Conservation (phyloP, 352 stramenopile genomes). For the Globisporangium middletonii region DNA sequence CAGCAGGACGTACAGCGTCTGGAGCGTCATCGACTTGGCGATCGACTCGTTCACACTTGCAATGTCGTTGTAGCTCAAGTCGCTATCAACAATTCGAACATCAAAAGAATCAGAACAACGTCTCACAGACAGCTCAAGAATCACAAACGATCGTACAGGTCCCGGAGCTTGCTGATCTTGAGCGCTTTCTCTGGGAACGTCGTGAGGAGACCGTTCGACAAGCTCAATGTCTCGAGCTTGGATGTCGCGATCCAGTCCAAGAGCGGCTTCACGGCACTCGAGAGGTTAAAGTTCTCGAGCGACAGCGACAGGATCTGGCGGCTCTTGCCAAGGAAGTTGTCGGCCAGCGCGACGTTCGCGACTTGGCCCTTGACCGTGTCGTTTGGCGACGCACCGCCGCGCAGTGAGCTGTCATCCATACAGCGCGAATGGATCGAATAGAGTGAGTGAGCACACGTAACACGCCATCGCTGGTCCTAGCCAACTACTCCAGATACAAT, state of each 20-base stretch:
- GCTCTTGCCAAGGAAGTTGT: not conserved
- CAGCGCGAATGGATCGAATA: not conserved
- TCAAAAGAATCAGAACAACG: not conserved
- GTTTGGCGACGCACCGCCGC: not conserved
- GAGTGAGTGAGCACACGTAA: not conserved
- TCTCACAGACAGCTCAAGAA: not conserved
- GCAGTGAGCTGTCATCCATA: not conserved
- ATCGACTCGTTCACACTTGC: not conserved
- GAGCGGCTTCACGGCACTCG: not conserved
- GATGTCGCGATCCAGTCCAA: not conserved
- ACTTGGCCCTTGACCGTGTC: not conserved
- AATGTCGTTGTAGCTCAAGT: slow-evolving; percentile 7
- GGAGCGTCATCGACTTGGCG: slow-evolving; percentile 1
- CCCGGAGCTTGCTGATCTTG: slow-evolving; percentile 4
- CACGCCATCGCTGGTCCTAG: too few relatives aligned
- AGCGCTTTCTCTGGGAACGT: slow-evolving; percentile 2
- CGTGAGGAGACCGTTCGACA: slow-evolving; percentile 4
- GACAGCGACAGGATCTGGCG: not conserved
- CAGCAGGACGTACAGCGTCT: not conserved
- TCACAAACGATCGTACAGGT: not conserved
- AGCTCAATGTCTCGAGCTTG: slow-evolving; percentile 3
- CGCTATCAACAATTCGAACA: not conserved
- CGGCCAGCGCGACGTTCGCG: not conserved
- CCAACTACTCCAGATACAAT: too few relatives aligned
- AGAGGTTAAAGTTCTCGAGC: slow-evolving; percentile 1